Conservation (phyloP, 164 flowering plant genomes). For the Nymphaea thermarum region DNA sequence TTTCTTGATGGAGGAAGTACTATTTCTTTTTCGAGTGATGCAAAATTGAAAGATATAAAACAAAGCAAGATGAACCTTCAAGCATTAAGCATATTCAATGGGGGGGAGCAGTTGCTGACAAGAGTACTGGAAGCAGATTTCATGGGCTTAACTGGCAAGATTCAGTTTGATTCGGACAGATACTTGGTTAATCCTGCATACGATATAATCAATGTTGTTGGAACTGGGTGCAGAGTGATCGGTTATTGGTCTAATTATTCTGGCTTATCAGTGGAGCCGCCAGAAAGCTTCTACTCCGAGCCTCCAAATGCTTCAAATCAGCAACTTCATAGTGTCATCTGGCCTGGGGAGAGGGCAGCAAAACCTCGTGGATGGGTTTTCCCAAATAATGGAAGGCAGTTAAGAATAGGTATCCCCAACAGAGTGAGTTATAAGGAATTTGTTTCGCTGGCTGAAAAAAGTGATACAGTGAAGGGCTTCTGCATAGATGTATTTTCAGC, state of each 20-base stretch:
- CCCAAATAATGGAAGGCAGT: conserved; percentile 31
- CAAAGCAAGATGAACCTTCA: conserved; percentile 15
- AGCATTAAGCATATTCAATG: conserved; percentile 36
- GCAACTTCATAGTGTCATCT: conserved; percentile 30
- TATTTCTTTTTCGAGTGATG: conserved; percentile 32
- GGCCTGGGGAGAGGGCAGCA: conserved; percentile 50
- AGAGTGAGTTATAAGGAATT: conserved; percentile 50
- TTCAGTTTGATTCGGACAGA: conserved; percentile 34
- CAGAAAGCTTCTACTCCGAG: conserved; percentile 33
- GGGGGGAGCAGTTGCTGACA: conserved; percentile 24
- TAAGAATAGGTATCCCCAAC: conserved; percentile 52
- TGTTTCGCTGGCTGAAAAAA: conserved; percentile 19
- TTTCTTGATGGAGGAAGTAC: conserved; percentile 26
- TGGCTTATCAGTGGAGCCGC: conserved; percentile 44
- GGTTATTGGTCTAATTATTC: conserved; percentile 56
- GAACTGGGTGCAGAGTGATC: conserved; percentile 14
- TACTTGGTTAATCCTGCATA: conserved; percentile 25
- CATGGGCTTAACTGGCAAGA: conserved; percentile 44
- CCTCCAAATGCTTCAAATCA: conserved; percentile 9
- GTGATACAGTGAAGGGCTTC: conserved; percentile 35
- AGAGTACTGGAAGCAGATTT: conserved; percentile 32
- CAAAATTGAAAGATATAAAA: conserved; percentile 11
- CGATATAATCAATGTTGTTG: conserved; percentile 47
- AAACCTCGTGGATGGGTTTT: conserved; percentile 71
- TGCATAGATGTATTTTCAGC: conserved; percentile 61